Evolutionary conservation across 177 flowering plant species (phyloP), one percentile per base, ranked within the genome.

Genomic region (Tripterygium wilfordii): DNA sequence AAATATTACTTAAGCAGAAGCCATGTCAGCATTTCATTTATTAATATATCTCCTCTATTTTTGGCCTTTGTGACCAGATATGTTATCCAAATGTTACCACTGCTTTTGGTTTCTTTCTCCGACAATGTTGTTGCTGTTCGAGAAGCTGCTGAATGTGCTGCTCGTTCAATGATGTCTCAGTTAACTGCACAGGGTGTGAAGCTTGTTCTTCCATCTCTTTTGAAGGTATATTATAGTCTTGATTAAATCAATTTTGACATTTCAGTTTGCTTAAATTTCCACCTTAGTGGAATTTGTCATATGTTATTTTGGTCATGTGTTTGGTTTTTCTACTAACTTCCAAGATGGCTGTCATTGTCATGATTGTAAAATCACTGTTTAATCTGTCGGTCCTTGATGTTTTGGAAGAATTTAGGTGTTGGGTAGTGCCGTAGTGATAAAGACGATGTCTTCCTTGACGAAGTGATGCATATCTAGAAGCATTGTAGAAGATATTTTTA

Each of bases 141-240:
- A 51, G 99, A 94, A 54, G 96, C 95, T 54, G 96, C 99, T 36
- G 99, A 94, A 66, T 73, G 96, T 72, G 99, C 99, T 57, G 97
- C 99, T 51, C 96, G 99, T 56, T 89, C 99, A 54, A 89, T 94
- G 99, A 94, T 94, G 99, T 83, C 99, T 47, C 89, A 89, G 47
- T 92, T 94, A 35, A 85, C 65, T 72, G 97, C 81, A 51, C 81
- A 85, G 18, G 99, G 99, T n/a, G 99, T 94, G 58, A 94, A 94
- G 73, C 95, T 94, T 61, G 82, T 94, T 29, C 90, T 94, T 40
- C 99, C 99, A 28, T 89, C 99, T 4, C 88, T 94, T 48, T 68
- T 94, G 14, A 94, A 83, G 99, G 99, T 94, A 38, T 40, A 12
- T 7, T 30, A 6, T 30, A 12, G 8, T 30, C 12, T 30, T 30